Conservation (phyloP, 2,329 filamentous ascomycete genomes). For the Sarocladiaceae sp. region DNA sequence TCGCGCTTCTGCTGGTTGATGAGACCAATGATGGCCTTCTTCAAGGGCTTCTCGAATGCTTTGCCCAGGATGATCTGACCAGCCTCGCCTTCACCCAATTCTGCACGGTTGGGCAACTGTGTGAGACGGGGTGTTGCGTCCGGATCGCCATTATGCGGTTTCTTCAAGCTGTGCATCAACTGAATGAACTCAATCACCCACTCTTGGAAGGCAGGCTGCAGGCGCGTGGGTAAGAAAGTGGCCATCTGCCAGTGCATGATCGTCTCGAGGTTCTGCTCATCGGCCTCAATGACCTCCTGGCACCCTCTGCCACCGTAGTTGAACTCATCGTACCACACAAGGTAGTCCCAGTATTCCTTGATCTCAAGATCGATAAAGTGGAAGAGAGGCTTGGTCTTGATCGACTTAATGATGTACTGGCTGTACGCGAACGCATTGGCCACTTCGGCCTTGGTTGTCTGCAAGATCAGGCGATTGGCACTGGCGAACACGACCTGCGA, state of each 20-base stretch:
- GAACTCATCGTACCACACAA: conserved; percentile 98
- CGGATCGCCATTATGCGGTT: conserved; percentile 46
- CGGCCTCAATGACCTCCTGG: conserved; percentile 68
- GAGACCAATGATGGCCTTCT: conserved; percentile 80
- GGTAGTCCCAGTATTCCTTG: conserved; percentile 98
- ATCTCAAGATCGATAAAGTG: conserved; percentile 97
- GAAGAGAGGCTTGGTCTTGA: conserved; percentile 92
- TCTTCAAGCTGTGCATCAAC: conserved; percentile 85
- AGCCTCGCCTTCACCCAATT: conserved; percentile 56
- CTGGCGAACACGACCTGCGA: conserved; percentile 96
- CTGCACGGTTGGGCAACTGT: conserved; percentile 53
- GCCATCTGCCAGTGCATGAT: conserved; percentile 99
- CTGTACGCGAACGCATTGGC: conserved; percentile 96
- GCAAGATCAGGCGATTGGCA: conserved; percentile 81
- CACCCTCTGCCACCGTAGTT: conserved; percentile 97
- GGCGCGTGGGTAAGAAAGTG: conserved; percentile 74
- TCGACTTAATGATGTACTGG: conserved; percentile 96
- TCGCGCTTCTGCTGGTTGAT: conserved; percentile 84
- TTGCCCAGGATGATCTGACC: conserved; percentile 67
- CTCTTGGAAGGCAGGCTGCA: conserved; percentile 83
- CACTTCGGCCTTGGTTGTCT: conserved; percentile 95
- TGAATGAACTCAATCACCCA: conserved; percentile 95
- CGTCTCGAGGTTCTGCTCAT: conserved; percentile 75
- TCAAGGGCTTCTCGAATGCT: conserved; percentile 80
- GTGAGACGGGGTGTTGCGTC: conserved; percentile 52